These are phyloP conservation scores for Penicillium egyptiacum DNA, from an alignment of 495 filamentous ascomycete genomes.

Conservation along the genomic window DNA sequence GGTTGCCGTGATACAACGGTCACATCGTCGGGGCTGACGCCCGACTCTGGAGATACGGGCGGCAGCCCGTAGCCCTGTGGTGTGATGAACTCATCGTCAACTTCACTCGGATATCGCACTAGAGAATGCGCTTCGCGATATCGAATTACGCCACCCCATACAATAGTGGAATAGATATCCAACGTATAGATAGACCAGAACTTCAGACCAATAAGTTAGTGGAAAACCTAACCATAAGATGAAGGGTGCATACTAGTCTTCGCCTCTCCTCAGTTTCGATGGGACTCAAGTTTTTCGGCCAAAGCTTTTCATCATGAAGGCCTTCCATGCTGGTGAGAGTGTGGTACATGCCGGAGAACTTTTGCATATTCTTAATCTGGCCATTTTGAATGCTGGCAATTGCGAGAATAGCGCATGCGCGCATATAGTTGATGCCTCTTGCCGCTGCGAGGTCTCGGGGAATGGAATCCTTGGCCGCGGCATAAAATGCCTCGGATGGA, in stretches of 20 bases:
- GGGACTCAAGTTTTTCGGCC: constrained; percentile 43
- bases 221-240: neutral
- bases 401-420: constrained; percentile 47
- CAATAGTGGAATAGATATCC: constrained; percentile 50
- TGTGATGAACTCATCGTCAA: constrained; percentile 44
- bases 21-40: constrained; percentile 10
- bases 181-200: constrained; percentile 57
- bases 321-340: constrained; percentile 44
- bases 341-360: constrained; percentile 49
- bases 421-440: constrained; percentile 45
- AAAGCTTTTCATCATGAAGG: constrained; percentile 51
- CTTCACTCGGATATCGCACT: constrained; percentile 46
- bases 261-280: constrained; percentile 50
- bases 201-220: constrained; percentile 19
- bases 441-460: constrained; percentile 37
- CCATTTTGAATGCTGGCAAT: constrained; percentile 50
- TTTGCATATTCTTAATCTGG: constrained; percentile 47
- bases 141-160: constrained; percentile 48
- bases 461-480: constrained; percentile 43
- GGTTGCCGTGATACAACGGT: constrained; percentile 21
- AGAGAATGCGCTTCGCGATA: constrained; percentile 44
- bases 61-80: constrained; percentile 27
- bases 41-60: constrained; percentile 18
- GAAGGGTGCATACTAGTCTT: constrained; percentile 35
- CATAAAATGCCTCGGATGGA: constrained; percentile 47